Evolutionary conservation across 768 basidiomycete genomes (phyloP).

Genomic region (Pholiota conissans): DNA sequence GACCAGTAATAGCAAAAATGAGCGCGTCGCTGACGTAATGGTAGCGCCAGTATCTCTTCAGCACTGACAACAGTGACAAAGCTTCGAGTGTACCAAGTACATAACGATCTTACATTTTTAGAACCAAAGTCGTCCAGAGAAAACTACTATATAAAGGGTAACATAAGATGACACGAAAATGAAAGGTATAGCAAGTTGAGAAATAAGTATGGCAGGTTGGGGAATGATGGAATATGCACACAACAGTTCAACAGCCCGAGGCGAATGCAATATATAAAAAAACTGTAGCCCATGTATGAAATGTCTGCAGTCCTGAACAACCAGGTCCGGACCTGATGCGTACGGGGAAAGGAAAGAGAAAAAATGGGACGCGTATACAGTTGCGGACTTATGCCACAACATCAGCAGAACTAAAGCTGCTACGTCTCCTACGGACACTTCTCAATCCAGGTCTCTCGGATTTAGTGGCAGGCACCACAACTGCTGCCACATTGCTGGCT

Average conservation of each 20-base stretch:
- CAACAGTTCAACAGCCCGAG: conserved; percentile 10
- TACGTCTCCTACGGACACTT: conserved; percentile 72
- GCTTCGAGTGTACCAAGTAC: too few species aligned
- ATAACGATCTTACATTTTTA: neutral
- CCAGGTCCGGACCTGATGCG: neutral
- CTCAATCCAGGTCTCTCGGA: conserved; percentile 74
- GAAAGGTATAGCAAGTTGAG: conserved; percentile 14
- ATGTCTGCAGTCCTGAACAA: neutral
- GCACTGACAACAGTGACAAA: too few species aligned
- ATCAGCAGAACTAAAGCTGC: conserved; percentile 87
- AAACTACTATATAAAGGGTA: neutral
- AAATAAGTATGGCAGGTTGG: conserved; percentile 32
- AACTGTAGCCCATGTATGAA: neutral
- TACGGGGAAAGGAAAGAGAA: neutral
- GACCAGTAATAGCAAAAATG: too few species aligned
- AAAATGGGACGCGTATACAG: neutral
- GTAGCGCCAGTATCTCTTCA: too few species aligned
- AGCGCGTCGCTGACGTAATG: too few species aligned
- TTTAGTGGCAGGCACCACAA: conserved; percentile 73
- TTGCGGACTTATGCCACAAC: conserved; percentile 61
- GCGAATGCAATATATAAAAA: neutral
- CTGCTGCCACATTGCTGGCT: conserved; percentile 64
- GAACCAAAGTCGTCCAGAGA: neutral
- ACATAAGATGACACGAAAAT: conserved; percentile 18
- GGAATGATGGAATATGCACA: conserved; percentile 30